Evolutionary conservation across 352 stramenopile genomes (phyloP).

Genomic region (Aphanomyces invadans): DNA sequence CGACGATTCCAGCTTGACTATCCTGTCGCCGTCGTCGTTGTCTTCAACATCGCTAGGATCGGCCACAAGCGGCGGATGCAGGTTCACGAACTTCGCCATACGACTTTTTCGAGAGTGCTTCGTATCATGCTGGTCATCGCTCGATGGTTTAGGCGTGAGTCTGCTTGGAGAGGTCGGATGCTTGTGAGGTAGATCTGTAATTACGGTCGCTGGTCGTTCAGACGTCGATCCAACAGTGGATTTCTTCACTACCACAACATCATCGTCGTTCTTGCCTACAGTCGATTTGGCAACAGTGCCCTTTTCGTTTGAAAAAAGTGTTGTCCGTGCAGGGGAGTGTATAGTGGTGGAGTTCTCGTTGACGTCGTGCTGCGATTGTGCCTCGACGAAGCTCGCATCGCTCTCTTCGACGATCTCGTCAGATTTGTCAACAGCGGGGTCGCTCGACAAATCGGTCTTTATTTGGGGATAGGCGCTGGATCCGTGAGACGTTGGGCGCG

Average conservation of each 20-base stretch:
- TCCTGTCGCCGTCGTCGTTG: not conserved
- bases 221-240: too few relatives aligned
- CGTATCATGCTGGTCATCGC: not conserved
- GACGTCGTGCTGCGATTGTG: not conserved
- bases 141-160: not conserved
- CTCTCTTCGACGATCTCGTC: conserved; percentile 8
- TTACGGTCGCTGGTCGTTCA: too few relatives aligned
- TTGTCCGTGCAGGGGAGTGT: too few relatives aligned
- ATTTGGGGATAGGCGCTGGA: too few relatives aligned
- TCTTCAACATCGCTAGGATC: not conserved
- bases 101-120: not conserved
- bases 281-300: too few relatives aligned
- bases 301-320: not conserved
- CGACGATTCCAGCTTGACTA: not conserved
- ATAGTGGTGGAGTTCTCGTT: not conserved
- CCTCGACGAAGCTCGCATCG: not conserved
- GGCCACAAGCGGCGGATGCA: too few relatives aligned
- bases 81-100: not conserved
- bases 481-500: not conserved
- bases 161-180: too few relatives aligned
- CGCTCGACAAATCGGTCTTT: not conserved
- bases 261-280: too few relatives aligned
- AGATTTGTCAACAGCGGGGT: too few relatives aligned
- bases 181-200: too few relatives aligned
- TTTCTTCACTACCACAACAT: too few relatives aligned